phyloP scores from a whole-genome alignment of 768 basidiomycete genomes.

The Pulveroboletus sp. region DNA sequence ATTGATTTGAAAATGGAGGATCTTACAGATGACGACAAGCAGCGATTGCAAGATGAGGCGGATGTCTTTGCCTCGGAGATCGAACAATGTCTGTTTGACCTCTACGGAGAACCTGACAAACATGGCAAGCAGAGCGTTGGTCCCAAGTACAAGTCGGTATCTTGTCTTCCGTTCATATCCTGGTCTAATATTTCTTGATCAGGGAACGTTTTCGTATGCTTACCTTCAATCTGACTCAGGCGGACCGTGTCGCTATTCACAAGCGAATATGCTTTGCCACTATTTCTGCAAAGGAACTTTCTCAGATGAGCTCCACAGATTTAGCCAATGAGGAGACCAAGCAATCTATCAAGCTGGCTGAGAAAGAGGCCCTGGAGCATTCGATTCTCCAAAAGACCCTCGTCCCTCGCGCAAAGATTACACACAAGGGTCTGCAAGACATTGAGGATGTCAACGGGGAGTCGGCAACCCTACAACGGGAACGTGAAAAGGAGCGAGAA shows the following conservation, averaged over 20 bases:
- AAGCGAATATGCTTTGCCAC: conserved; percentile 66
- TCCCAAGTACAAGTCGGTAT: conserved; percentile 74
- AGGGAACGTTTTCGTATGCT: conserved; percentile 92
- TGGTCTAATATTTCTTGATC: conserved; percentile 6
- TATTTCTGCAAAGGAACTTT: conserved; percentile 68
- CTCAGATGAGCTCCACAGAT: conserved; percentile 84
- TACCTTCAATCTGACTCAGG: conserved; percentile 81
- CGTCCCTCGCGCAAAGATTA: conserved; percentile 74
- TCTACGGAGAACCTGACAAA: conserved; percentile 76
- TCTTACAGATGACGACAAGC: conserved; percentile 57
- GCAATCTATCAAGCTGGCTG: conserved; percentile 75
- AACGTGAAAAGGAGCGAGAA: conserved; percentile 55
- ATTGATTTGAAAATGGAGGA: conserved; percentile 48
- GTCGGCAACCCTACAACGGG: conserved; percentile 31
- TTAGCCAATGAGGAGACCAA: conserved; percentile 84
- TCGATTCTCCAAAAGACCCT: conserved; percentile 74
- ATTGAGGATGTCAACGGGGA: conserved; percentile 77
- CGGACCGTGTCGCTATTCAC: conserved; percentile 76
- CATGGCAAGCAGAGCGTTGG: conserved; percentile 57
- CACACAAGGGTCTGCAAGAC: conserved; percentile 89
- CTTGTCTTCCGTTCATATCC: conserved; percentile 5
- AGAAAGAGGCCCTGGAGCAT: conserved; percentile 79
- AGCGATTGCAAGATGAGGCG: conserved; percentile 51
- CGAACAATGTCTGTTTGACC: conserved; percentile 72
- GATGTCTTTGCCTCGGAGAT: conserved; percentile 65